A percentile compares a stretch with the other conserved stretches of the same genome.
Evolutionary conservation across 2,329 filamentous ascomycete genomes (phyloP).

Genomic region (Ceratocystis lukuohia): DNA sequence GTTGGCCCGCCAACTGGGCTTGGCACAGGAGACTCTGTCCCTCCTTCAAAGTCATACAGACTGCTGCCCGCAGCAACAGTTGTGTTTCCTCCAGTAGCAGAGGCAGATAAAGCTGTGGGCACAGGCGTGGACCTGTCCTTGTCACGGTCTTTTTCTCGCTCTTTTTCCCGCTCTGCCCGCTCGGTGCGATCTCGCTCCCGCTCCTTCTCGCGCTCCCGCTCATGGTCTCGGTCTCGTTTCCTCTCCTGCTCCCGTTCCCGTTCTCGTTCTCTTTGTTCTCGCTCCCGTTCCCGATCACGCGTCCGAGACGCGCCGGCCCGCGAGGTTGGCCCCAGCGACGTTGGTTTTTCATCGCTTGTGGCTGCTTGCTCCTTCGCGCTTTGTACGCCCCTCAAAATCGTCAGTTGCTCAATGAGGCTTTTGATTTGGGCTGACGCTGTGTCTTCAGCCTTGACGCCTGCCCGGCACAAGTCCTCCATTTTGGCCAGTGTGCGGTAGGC

Average conservation of each 20-base stretch:
- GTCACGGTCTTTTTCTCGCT: conserved; percentile 21
- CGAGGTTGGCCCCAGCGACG: neutral
- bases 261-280: conserved; percentile 6
- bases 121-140: conserved; percentile 21
- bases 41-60: conserved; percentile 34
- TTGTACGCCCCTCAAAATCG: conserved; percentile 32
- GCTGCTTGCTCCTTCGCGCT: conserved; percentile 32
- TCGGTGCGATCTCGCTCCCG: conserved; percentile 2
- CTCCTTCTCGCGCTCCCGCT: conserved; percentile 8
- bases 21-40: conserved; percentile 34
- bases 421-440: conserved; percentile 29
- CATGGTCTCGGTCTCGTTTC: conserved; percentile 3
- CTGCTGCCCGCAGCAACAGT: conserved; percentile 18
- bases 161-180: conserved; percentile 20
- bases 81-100: neutral
- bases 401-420: conserved; percentile 31
- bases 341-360: conserved; percentile 7
- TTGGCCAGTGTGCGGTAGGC: conserved; percentile 26
- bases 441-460: conserved; percentile 32
- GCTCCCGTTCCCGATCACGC: conserved; percentile 18
- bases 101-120: neutral
- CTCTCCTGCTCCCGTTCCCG: conserved; percentile 11
- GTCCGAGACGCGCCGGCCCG: conserved; percentile 14
- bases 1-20: conserved; percentile 28
- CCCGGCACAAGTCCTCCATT: conserved; percentile 33